A percentile compares a stretch with the other conserved stretches of the same genome.
These are phyloP conservation scores for Discostella stelligeroides DNA, from an alignment of 108 stramenopile species.

Conservation along the genomic window DNA sequence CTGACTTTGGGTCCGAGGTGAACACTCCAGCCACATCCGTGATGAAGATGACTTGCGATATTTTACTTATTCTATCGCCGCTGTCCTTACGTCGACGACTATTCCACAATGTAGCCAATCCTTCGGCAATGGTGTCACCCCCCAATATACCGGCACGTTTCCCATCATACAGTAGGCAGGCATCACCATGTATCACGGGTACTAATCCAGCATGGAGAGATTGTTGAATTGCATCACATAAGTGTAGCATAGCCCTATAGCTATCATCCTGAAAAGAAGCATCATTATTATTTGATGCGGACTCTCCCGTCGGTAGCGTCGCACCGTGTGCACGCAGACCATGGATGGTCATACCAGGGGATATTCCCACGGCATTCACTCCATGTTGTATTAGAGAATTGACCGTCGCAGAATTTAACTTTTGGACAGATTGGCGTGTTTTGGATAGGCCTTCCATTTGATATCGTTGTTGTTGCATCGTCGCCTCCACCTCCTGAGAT, in stretches of 20 bases:
- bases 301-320: background rate
- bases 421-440: conserved; percentile 69
- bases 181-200: conserved; percentile 86
- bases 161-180: conserved; percentile 63
- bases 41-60: conserved; percentile 60
- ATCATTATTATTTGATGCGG: background rate
- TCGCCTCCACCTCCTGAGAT: background rate
- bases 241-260: conserved; percentile 22
- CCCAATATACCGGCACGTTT: conserved; percentile 63
- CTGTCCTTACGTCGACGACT: conserved; percentile 3
- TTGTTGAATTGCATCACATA: conserved; percentile 41
- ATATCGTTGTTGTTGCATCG: conserved; percentile 4
- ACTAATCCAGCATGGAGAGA: conserved; percentile 69
- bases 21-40: conserved; percentile 85
- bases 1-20: conserved; percentile 57
- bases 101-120: conserved; percentile 46
- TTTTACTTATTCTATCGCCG: background rate
- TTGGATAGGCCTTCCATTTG: conserved; percentile 61
- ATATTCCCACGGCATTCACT: conserved; percentile 73
- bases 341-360: conserved; percentile 64
- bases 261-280: conserved; percentile 6
- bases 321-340: conserved; percentile 59
- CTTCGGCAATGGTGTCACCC: conserved; percentile 71
- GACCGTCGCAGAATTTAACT: conserved; percentile 65
- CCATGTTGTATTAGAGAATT: conserved; percentile 46